Evolutionary conservation across 1,284 basidiomycete genomes (phyloP).

Genomic region (Chalciporus piperatoides): DNA sequence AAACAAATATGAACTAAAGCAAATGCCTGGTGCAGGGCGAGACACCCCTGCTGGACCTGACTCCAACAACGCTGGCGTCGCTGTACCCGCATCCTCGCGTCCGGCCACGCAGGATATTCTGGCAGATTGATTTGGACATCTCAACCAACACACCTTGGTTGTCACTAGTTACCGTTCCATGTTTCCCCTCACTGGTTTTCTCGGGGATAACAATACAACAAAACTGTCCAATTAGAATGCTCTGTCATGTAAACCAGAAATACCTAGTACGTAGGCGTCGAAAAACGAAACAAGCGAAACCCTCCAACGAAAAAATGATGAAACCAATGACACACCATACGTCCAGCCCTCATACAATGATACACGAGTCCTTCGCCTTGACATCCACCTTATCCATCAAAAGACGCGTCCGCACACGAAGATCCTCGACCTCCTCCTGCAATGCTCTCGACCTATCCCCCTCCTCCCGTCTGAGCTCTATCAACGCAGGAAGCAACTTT

Average conservation of each 20-base stretch:
- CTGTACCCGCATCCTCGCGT: no score
- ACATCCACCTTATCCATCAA: slow-evolving; percentile 36
- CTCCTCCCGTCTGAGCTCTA: slow-evolving; percentile 47
- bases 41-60: no score
- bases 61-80: no score
- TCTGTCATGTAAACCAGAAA: background rate
- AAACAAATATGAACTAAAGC: no score
- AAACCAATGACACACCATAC: background rate
- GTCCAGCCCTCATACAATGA: slow-evolving; percentile 14
- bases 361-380: slow-evolving; percentile 24
- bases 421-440: slow-evolving; percentile 50
- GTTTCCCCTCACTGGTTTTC: no score
- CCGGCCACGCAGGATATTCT: no score
- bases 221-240: no score
- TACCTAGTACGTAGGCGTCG: slow-evolving; percentile 4
- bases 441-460: slow-evolving; percentile 38
- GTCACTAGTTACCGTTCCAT: no score
- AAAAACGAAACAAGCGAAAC: background rate
- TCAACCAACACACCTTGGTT: no score
- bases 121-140: no score
- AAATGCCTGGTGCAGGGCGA: no score
- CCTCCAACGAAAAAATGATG: background rate
- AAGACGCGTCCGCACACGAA: slow-evolving; percentile 44
- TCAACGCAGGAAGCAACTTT: slow-evolving; percentile 46
- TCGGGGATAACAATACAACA: no score